These are phyloP conservation scores for Triticum turgidum DNA, from an alignment of 176 grass and related monocot species.

Conservation along the genomic window DNA sequence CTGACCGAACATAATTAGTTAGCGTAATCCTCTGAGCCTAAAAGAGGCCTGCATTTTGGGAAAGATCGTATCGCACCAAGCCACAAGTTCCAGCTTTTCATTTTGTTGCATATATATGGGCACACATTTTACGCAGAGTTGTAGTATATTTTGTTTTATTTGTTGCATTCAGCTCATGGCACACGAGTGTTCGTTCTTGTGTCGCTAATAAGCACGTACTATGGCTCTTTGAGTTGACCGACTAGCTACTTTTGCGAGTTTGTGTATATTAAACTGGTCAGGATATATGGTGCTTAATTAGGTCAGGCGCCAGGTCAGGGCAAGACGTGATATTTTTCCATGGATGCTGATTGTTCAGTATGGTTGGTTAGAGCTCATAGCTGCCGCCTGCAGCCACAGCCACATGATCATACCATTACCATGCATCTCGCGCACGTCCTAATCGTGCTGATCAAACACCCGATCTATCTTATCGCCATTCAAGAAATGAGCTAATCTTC, in stretches of 20 bases:
- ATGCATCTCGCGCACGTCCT: background rate
- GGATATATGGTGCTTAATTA: background rate
- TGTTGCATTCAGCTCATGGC: background rate
- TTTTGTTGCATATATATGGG: background rate
- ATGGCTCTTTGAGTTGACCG: background rate
- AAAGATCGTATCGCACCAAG: background rate
- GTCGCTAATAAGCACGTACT: background rate
- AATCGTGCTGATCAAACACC: background rate
- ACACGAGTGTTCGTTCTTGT: background rate
- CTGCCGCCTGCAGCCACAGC: background rate
- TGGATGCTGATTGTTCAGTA: background rate
- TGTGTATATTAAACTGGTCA: background rate
- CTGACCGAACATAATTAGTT: slow-evolving; percentile 29
- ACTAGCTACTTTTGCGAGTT: background rate
- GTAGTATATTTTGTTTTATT: background rate
- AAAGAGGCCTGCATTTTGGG: background rate
- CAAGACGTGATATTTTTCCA: background rate
- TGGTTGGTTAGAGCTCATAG: background rate
- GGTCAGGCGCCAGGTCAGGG: background rate
- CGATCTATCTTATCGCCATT: background rate
- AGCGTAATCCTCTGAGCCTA: slow-evolving; percentile 18
- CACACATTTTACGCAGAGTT: background rate
- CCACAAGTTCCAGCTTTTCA: background rate
- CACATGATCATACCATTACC: background rate
- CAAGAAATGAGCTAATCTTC: background rate